Evolutionary conservation across 2,329 filamentous ascomycete genomes (phyloP), one percentile per base, ranked within the genome.

Genomic region (Scopulariopsis brevicaulis): DNA sequence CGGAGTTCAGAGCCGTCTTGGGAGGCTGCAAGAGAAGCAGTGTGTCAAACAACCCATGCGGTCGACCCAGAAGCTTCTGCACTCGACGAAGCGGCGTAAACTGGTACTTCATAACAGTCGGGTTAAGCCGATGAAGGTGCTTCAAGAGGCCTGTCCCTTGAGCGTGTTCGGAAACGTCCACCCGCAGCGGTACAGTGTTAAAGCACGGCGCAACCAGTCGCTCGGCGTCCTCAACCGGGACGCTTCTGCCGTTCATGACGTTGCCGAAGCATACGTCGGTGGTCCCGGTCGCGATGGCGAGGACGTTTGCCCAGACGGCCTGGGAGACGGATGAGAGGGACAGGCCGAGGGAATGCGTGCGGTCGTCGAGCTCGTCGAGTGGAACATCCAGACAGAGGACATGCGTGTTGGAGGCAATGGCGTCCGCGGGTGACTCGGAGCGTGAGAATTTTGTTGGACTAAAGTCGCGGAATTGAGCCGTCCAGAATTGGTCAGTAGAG

Each of bases 201-300:
- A 96, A 96, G 68, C 90, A 96, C 0, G 92, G 92, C 0, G 89
- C 90, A n/a, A 95, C 81, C 6, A 96, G 79, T 4, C 78, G 75
- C 43, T 92, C 84, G 12, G 93, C 74, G 0, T 79, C 81, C 6
- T 86, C 78, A 2, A 92, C 69, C 0, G 82, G 72, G 11, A 89
- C 67, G 0, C 84, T 86, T 8, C 92, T 83, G 1, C 92, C 91
- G 65, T 84, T 92, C 58, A 93, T 80, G 2, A 96, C 86, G 64
- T 90, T 94, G 0, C 93, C 92, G 65, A 96, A 96, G 68, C 89
- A 94, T 5, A 96, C 65, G 65, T 96, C 91, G 0, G 73, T 67
- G 5, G 74, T 73, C 1, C 75, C 68, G 2, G 84, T 77, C 2
- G 83, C 72, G 2, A 80, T 71, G 0, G 80, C 74, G 1, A 96